Evolutionary conservation across 2,329 filamentous ascomycete genomes (phyloP).

Genomic region (Sphaerulina vaccinii): DNA sequence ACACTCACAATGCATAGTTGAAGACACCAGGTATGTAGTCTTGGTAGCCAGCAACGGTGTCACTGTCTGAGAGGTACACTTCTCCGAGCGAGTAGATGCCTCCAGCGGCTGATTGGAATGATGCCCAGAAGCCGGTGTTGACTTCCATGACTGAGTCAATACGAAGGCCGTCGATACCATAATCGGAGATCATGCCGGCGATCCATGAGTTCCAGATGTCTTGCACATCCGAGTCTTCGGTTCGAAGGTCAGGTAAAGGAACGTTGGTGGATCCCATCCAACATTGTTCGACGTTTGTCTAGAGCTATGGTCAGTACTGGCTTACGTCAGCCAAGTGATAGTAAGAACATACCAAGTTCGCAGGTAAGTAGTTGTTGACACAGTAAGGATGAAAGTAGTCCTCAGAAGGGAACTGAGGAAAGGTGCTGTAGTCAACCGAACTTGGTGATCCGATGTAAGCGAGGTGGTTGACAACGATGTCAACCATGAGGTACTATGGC

Average conservation of each 20-base stretch:
- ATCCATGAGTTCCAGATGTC: slow-evolving; percentile 60
- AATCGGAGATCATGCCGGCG: slow-evolving; percentile 56
- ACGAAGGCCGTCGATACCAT: slow-evolving; percentile 58
- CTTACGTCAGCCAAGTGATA: neutral
- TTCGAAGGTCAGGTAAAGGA: slow-evolving; percentile 63
- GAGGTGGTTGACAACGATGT: slow-evolving; percentile 41
- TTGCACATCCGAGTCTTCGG: slow-evolving; percentile 51
- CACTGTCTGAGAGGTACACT: slow-evolving; percentile 41
- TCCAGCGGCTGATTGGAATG: slow-evolving; percentile 37
- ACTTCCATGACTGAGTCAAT: slow-evolving; percentile 52
- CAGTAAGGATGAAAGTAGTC: slow-evolving; percentile 56
- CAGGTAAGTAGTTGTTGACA: slow-evolving; percentile 52
- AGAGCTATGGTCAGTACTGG: neutral
- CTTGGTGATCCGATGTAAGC: slow-evolving; percentile 35
- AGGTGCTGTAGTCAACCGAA: slow-evolving; percentile 36
- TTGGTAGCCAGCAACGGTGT: slow-evolving; percentile 45
- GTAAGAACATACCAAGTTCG: slow-evolving; percentile 23
- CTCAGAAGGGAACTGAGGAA: slow-evolving; percentile 42
- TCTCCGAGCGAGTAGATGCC: slow-evolving; percentile 50
- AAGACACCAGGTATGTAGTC: slow-evolving; percentile 46
- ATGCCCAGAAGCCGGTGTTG: slow-evolving; percentile 43
- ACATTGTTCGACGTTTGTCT: slow-evolving; percentile 47
- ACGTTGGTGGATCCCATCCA: slow-evolving; percentile 56
- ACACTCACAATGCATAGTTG: slow-evolving; percentile 46
- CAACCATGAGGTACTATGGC: slow-evolving; percentile 40